Conservation (phyloP, 768 basidiomycete genomes). For the Suillus sp. region DNA sequence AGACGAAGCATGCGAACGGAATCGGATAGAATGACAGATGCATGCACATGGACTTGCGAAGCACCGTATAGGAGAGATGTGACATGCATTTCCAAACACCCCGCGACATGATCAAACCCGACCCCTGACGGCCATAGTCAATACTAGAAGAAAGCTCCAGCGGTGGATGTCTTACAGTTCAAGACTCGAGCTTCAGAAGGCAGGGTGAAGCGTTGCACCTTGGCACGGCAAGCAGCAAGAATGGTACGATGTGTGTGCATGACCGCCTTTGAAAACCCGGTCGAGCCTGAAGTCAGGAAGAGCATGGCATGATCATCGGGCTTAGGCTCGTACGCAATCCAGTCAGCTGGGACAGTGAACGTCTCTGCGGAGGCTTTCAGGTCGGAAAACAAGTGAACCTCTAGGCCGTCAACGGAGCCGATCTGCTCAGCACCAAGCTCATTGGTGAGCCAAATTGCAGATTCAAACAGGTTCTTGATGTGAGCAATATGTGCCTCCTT, state of each 20-base stretch:
- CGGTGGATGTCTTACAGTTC: conserved; percentile 36
- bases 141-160: not conserved
- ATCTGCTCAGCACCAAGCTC: conserved; percentile 31
- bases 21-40: conserved; percentile 28
- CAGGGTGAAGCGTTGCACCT: conserved; percentile 36
- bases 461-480: conserved; percentile 32
- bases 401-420: conserved; percentile 23
- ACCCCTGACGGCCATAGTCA: conserved; percentile 32
- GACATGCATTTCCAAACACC: conserved; percentile 44
- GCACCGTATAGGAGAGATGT: conserved; percentile 37
- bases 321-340: conserved; percentile 20
- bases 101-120: conserved; percentile 49
- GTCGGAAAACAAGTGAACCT: conserved; percentile 29
- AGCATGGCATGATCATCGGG: conserved; percentile 35
- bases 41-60: conserved; percentile 26
- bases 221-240: conserved; percentile 36
- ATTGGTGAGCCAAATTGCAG: conserved; percentile 34
- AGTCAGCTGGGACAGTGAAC: conserved; percentile 16
- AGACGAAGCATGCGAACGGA: conserved; percentile 25
- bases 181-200: conserved; percentile 37
- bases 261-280: conserved; percentile 47
- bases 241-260: conserved; percentile 42
- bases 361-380: conserved; percentile 20
- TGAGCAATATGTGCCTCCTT: conserved; percentile 33
- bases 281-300: conserved; percentile 46